Evolutionary conservation across 208 protist species (phyloP), one percentile per base, ranked within the genome.

Genomic region (Acanthamoeba healyi): DNA sequence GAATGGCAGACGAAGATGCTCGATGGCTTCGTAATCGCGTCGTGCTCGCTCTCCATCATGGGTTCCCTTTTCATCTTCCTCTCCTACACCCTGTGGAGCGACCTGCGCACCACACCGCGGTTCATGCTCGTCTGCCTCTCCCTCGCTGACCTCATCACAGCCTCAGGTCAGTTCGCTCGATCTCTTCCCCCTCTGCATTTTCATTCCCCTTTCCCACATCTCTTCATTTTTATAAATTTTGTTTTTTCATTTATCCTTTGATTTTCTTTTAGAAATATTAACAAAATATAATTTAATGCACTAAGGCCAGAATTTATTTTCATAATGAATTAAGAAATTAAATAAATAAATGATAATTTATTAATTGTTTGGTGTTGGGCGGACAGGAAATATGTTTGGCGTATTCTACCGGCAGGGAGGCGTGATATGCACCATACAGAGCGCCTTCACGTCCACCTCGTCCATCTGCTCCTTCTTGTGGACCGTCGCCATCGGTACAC

Each of bases 91-190:
- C 46, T 46, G 10, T 81, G 51, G 56, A 5, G 29, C 10, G 88
- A 93, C 15, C 88, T 93, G 9, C 88, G 88, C 38, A 81, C 88
- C 42, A 81, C 65, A 0, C 70, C 88, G 2, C 88, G 88, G 19
- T 24, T 74, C n/a, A 70, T 93, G 63, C 88, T 93, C 67, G 88
- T 93, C n/a, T 93, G 40, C 46, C 67, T 93, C 12, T 93, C 88
- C n/a, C 0, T 77, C 44, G 88, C 88, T 6, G 88, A 93, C 29
- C 34, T 93, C 9, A 56, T 81, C 56, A 81, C 65, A 2, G 88
- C 88, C 19, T 58, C 74, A 38, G 74, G 74, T 84, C n/a, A n/a
- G 2, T 32, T 5, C 10, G 6, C 22, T 58, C 44, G 36, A 29
- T 58, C 40, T 84, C 46, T 84, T 10, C n/a, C n/a, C n/a, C n/a